Evolutionary conservation across 257 asterid genomes (phyloP).

Genomic region (Paulownia fortunei): DNA sequence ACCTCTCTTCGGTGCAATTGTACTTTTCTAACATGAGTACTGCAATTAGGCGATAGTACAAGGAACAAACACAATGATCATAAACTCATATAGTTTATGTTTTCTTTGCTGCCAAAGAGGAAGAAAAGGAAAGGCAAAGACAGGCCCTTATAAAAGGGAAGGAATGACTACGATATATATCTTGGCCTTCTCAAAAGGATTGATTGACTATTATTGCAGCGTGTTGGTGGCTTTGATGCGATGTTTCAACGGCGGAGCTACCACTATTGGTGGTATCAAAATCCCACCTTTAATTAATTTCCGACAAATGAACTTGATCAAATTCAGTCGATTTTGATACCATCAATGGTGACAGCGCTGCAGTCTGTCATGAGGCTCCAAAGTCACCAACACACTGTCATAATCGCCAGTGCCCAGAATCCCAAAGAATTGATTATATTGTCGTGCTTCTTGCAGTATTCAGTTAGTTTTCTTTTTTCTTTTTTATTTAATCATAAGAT

Average conservation of each 20-base stretch:
- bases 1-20: not conserved
- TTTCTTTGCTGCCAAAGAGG: too few relatives aligned
- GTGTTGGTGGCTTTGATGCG: constrained; percentile 15
- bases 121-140: too few relatives aligned
- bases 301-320: not conserved
- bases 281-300: not conserved
- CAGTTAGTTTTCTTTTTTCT: too few relatives aligned
- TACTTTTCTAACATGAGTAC: not conserved
- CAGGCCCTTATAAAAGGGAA: not conserved
- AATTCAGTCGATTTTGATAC: not conserved
- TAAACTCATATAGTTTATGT: too few relatives aligned
- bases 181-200: not conserved
- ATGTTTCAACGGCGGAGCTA: constrained; percentile 7
- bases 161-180: not conserved
- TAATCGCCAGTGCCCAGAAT: not conserved
- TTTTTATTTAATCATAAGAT: not conserved
- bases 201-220: not conserved
- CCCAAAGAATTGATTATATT: not conserved
- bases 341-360: constrained; percentile 19
- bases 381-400: constrained; percentile 28
- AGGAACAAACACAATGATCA: not conserved
- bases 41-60: not conserved
- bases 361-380: not conserved
- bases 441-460: not conserved
- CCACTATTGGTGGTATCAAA: constrained; percentile 8